Base-by-base conservation (phyloP, 768 basidiomycete species). In the Mrakia blollopis region DNA sequence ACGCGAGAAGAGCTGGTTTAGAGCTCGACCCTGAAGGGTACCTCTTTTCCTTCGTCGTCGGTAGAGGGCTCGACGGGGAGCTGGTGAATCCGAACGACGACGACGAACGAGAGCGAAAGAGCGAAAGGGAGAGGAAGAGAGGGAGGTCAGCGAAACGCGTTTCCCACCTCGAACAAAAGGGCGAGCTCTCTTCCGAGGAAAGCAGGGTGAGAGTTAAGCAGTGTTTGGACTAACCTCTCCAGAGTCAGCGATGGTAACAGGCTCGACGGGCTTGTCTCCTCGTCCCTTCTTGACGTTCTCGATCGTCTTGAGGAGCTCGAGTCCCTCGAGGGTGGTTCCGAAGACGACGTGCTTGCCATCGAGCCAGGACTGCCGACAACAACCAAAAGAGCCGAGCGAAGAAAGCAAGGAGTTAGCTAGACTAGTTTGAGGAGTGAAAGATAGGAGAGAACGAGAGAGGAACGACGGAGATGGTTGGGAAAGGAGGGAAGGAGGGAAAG, bases 281-380 rank as follows among this genome's bases (percentile, higher is more conserved):
- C 84, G 28, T 71, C 87, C 89, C 81, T 92, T 98, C 41, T 88
- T 81, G 67, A 91, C 89, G 79, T 89, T 86, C 79, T 81, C 92
- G 75, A 98, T 93, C 14, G 85, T 83, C 77, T 86, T 82, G 52
- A 98, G 87, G 75, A 98, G 85, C 79, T 95, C 91, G 92, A 78
- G 60, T 68, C 96, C 96, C 77, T 97, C 93, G 47, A 97, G 78
- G 72, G 98, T 92, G 80, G 89, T 89, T 72, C 96, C 96, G 79
- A 98, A 97, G 54, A 98, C 95, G 81, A 97, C 93, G 80, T 96
- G 94, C 84, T 90, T 90, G 80, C 91, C 90, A 84, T 98, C 94
- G 82, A 98, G 85, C 94, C 94, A 96, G 82, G 87, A 86, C 52
- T 57, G 25, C 11, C 41, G 8, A 18, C 14, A 57, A 61, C 6